Percentiles rank a stretch among this genome's conserved stretches.
Conservation (phyloP, 345 rosid genomes). For the Euphorbia pulcherrima region DNA sequence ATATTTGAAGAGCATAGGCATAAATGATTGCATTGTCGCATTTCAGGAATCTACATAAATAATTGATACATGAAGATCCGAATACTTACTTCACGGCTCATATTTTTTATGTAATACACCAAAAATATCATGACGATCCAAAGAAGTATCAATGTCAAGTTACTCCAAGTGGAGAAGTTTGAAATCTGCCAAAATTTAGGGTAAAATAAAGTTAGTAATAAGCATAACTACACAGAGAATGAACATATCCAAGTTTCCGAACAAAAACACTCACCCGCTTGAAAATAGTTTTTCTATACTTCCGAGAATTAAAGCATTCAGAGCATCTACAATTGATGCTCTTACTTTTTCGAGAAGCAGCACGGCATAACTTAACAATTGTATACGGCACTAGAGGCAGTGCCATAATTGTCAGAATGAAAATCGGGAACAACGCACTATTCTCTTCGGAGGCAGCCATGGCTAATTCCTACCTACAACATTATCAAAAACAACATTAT, state of each 20-base stretch:
- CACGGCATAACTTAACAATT: conserved; percentile 58
- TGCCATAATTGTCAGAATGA: conserved; percentile 92
- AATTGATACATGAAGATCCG: not conserved
- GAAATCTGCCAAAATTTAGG: conserved; percentile 57
- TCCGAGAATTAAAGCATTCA: conserved; percentile 75
- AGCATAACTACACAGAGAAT: conserved; percentile 6
- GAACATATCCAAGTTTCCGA: not conserved
- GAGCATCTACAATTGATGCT: conserved; percentile 76
- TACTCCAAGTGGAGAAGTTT: conserved; percentile 86
- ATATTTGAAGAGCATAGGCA: not conserved
- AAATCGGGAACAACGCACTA: conserved; percentile 83
- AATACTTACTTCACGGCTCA: conserved; percentile 73
- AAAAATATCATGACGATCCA: conserved; percentile 88
- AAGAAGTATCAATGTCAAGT: conserved; percentile 74
- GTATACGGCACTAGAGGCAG: conserved; percentile 90
- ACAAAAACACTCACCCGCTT: conserved; percentile 45
- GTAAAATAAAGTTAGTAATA: not conserved
- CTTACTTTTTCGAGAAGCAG: conserved; percentile 65
- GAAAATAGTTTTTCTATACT: conserved; percentile 80
- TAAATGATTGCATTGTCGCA: not conserved
- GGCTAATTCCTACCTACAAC: conserved; percentile 13
- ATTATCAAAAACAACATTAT: not conserved
- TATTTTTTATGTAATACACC: conserved; percentile 75
- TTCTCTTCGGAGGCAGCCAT: conserved; percentile 97
- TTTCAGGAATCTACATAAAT: not conserved